Base-by-base conservation (phyloP, 495 filamentous ascomycete genomes). In the Rusavskia elegans region DNA sequence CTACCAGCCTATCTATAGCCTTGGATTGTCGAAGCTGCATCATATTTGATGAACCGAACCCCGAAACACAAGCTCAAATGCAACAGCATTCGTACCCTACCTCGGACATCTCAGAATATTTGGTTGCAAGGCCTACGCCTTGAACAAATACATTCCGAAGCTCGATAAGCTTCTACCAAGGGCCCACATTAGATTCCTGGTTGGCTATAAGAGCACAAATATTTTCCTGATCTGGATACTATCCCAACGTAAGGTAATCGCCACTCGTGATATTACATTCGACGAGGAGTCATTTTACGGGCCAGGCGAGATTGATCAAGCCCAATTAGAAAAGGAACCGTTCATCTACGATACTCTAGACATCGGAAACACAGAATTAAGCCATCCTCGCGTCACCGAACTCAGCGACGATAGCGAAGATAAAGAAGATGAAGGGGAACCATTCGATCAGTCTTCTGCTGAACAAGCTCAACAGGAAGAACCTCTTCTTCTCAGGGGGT, bases 251-350 rank as follows among this genome's bases (percentile, higher is more conserved):
- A 36, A 51, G 16, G 29, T 51, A 16, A 51, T 37, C 1, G 4
- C 4, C 1, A 40, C 29, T 19, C 20, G 49, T 19, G 29, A 36
- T 27, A 13, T 51, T 16, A 40, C 36, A 17, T 51, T 40, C 20
- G 32, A 36, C 21, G 38, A 46, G 23, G 23, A 3, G 25, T 9
- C 7, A 17, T 45, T 46, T 16, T 53, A 29, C 40, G 21, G 8
- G 13, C 20, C 64, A 61, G 62, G 67, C 53, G 3, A 51, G 25
- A 27, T 19, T 17, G 5, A 36, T 20, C 17, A 14, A 7, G 13
- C 13, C 8, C 30, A 51, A 51, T 8, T 36, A 0, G 21, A n/a
- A n/a, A 38, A 13, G 17, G 36, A 51, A 17, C 36, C 29, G 29
- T 23, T 40, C 11, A 9, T 37, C 5, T 6, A 51, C 17, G 29